Evolutionary conservation across 306 rosid genomes (phyloP), one percentile per base, ranked within the genome.

Genomic region (Luffa acutangula): DNA sequence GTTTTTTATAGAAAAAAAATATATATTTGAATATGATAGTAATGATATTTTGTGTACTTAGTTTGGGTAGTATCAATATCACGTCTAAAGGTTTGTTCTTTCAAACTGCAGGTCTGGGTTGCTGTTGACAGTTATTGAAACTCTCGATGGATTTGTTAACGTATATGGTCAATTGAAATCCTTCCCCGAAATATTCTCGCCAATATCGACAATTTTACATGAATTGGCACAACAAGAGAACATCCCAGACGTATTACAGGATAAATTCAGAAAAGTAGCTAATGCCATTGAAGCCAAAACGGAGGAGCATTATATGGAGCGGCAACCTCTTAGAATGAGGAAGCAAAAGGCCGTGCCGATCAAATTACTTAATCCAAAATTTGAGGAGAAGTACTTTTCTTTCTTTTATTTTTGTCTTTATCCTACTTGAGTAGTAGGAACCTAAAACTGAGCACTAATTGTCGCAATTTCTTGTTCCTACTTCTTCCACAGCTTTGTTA

Each of bases 301-400:
- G 25, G 86, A 87, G 56, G 87, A 89, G 57, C 84, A 60, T 75
- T 89, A 87, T 82, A 56, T 82, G 69, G 75, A 62, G 69, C 88
- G 97, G 79, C 88, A 78, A 60, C 97, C 98, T 49, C 97, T 93
- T 84, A 93, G 88, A 86, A 87, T 91, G 93, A 89, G 91, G 84
- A 95, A 91, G 89, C 89, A 86, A 84, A 95, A 92, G 88, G 96
- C 97, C 15, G 93, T 89, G 31, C 90, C 98, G 39, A 89, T 92
- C 83, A 92, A 75, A 87, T 60, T 95, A 83, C 87, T 91, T 51
- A 90, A 85, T 88, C 98, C 97, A 0, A 92, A 88, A 76, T 92
- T 86, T 73, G 93, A 89, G 86, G 96, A 92, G 82, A 86, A 89
- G 98, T 94, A 87, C 90, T 84, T 81, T 74, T 20, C 20, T 25